Evolutionary conservation across 2,329 filamentous ascomycete species (phyloP).

Genomic region (Tolypocladium guangdongense): DNA sequence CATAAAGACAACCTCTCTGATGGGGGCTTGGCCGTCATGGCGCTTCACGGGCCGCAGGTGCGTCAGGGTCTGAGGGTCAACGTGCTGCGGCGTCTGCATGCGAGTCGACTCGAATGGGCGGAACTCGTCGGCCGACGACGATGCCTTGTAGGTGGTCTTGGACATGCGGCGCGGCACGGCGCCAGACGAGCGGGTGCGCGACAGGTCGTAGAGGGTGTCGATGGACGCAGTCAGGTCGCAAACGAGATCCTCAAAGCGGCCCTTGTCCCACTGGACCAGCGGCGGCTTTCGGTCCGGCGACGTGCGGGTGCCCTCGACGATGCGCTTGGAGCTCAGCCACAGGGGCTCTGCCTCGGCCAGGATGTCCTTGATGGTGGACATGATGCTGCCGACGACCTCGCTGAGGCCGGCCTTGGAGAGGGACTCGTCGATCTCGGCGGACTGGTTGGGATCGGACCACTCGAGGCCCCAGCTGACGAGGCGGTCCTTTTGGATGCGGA

Average conservation of each 20-base stretch:
- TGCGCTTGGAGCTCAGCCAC: slow-evolving; percentile 49
- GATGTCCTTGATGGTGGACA: slow-evolving; percentile 72
- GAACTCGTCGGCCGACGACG: slow-evolving; percentile 30
- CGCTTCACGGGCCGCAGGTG: slow-evolving; percentile 32
- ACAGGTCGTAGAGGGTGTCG: slow-evolving; percentile 69
- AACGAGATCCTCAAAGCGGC: slow-evolving; percentile 64
- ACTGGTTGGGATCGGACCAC: slow-evolving; percentile 63
- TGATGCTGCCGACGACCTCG: slow-evolving; percentile 67
- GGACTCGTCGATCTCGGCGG: slow-evolving; percentile 60
- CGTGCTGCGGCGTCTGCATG: slow-evolving; percentile 50
- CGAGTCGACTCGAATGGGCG: slow-evolving; percentile 47
- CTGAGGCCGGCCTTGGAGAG: slow-evolving; percentile 64
- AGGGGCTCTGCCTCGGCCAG: slow-evolving; percentile 65
- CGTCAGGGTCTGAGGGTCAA: slow-evolving; percentile 43
- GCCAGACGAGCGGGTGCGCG: slow-evolving; percentile 47
- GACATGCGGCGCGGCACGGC: slow-evolving; percentile 19
- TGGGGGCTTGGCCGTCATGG: slow-evolving; percentile 15
- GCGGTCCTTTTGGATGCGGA: slow-evolving; percentile 70
- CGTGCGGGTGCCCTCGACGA: slow-evolving; percentile 26
- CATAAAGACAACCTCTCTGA: slow-evolving; percentile 37
- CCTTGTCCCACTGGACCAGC: slow-evolving; percentile 55
- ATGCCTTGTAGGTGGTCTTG: slow-evolving; percentile 23
- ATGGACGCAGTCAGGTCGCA: slow-evolving; percentile 66
- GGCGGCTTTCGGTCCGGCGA: slow-evolving; percentile 42
- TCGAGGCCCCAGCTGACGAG: slow-evolving; percentile 71